Evolutionary conservation across 2,329 filamentous ascomycete species (phyloP).

Genomic region (Elsinoe fawcettii): DNA sequence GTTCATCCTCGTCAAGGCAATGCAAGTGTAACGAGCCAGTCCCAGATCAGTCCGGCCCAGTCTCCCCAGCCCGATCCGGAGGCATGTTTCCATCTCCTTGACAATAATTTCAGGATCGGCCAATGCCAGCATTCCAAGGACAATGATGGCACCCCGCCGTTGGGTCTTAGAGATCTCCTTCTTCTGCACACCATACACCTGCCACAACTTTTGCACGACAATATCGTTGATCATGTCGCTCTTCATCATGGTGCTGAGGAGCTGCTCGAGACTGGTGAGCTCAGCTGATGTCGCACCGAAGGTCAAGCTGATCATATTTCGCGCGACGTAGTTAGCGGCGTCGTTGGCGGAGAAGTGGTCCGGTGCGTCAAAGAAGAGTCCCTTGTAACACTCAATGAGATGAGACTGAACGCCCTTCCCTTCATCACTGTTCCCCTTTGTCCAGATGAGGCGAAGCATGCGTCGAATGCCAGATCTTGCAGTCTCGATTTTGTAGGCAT

Average conservation of each 20-base stretch:
- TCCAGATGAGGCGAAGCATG: slow-evolving; percentile 97
- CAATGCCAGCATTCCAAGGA: slow-evolving; percentile 90
- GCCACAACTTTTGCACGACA: slow-evolving; percentile 90
- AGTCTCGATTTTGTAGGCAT: slow-evolving; percentile 92
- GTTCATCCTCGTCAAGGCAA: slow-evolving; percentile 85
- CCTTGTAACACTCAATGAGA: slow-evolving; percentile 92
- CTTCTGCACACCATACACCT: slow-evolving; percentile 91
- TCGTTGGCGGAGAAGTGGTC: slow-evolving; percentile 82
- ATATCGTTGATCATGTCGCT: slow-evolving; percentile 75
- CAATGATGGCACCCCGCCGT: slow-evolving; percentile 86
- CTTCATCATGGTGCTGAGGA: slow-evolving; percentile 97
- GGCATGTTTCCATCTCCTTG: slow-evolving; percentile 88
- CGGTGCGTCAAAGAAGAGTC: slow-evolving; percentile 91
- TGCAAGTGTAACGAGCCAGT: slow-evolving; percentile 89
- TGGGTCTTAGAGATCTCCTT: slow-evolving; percentile 88
- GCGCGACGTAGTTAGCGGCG: slow-evolving; percentile 86
- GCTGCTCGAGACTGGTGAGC: slow-evolving; percentile 87
- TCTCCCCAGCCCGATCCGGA: slow-evolving; percentile 77
- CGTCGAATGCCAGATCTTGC: slow-evolving; percentile 86
- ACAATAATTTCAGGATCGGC: slow-evolving; percentile 90
- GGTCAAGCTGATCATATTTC: slow-evolving; percentile 98
- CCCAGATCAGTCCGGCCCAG: slow-evolving; percentile 76
- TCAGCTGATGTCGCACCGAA: slow-evolving; percentile 93
- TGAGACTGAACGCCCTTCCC: slow-evolving; percentile 96
- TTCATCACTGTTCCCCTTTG: slow-evolving; percentile 97